These are phyloP conservation scores for Rehmannia glutinosa DNA, from an alignment of 257 asterid genomes.

Conservation along the genomic window DNA sequence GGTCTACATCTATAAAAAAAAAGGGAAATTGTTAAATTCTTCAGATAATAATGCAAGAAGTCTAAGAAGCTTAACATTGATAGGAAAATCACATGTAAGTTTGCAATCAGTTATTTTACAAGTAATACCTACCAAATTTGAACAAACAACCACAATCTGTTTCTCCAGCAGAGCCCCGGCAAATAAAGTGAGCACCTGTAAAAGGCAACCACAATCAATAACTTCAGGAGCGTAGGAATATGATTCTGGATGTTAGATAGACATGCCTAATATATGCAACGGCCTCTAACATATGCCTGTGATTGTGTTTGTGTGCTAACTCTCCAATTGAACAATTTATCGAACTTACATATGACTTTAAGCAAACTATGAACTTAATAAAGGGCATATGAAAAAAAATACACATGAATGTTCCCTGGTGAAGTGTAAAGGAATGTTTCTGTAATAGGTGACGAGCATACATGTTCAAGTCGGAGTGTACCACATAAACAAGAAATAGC, in stretches of 20 bases:
- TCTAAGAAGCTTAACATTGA: not conserved
- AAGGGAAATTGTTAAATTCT: not conserved
- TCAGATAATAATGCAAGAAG: not conserved
- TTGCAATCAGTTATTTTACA: not conserved
- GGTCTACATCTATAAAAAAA: not conserved
- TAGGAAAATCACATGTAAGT: not conserved
- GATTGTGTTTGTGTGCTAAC: not conserved
- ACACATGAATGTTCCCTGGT: not conserved
- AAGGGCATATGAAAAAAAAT: not conserved
- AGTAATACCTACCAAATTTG: slow-evolving; percentile 54
- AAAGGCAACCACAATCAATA: slow-evolving; percentile 14
- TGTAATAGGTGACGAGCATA: slow-evolving; percentile 13
- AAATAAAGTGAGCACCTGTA: slow-evolving; percentile 55
- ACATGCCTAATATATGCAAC: not conserved
- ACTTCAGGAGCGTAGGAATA: not conserved
- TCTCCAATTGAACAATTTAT: not conserved
- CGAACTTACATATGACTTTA: not conserved
- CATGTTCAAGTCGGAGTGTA: slow-evolving; percentile 68
- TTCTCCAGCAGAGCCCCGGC: slow-evolving; percentile 70
- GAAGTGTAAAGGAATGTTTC: not conserved
- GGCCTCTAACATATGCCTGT: not conserved
- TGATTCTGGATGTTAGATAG: not conserved
- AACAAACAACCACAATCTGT: slow-evolving; percentile 56
- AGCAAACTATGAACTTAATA: not conserved
- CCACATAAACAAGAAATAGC: slow-evolving; percentile 75